Evolutionary conservation across 495 filamentous ascomycete species (phyloP), one percentile per base, ranked within the genome.

Genomic region (Aspergillus bertholletiae): DNA sequence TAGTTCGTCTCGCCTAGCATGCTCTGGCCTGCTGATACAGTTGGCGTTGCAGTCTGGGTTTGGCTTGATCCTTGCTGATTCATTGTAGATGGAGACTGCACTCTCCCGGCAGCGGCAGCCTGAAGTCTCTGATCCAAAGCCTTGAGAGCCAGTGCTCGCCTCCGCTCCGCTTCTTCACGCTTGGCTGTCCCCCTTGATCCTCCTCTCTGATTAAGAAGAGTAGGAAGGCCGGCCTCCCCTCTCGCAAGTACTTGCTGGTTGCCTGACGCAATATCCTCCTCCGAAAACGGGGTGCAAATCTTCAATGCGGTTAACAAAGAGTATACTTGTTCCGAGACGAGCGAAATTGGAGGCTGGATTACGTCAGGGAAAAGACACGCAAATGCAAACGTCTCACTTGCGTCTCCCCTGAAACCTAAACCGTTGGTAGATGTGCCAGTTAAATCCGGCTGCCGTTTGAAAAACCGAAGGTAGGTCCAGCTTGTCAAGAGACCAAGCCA

Each of bases 401-500:
- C 91, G 64, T 98, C 94, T 47, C 94, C 94, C 58, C 85, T 79
- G 54, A 75, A 78, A 22, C 70, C 72, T 9, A 64, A 57, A n/a
- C 75, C 78, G 53, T 77, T 75, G 22, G 76, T 84, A 2, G 75
- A 74, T 2, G 77, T 73, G 12, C 79, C 76, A 2, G 80, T 80
- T 2, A 81, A 66, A 47, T 82, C 79, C 15, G 86, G 77, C 63
- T 93, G 89, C n/a, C 80, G 77, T 67, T 93, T 94, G 75, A 89
- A 96, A 80, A 97, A 98, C 35, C 94, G 89, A 7, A 98, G 86
- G 68, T 97, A 98, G 35, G 86, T 92, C 95, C 95, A 98, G 71
- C 88, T 89, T 11, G 86, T 83, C 52, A 96, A 67, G 68, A 97
- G 88, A 52, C 90, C 94, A 55, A 86, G 81, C 79, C 88, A 81